A percentile compares a stretch with the other conserved stretches of the same genome.
phyloP scores from a whole-genome alignment of 2,329 filamentous ascomycete species.

The Botrytis tulipae region DNA sequence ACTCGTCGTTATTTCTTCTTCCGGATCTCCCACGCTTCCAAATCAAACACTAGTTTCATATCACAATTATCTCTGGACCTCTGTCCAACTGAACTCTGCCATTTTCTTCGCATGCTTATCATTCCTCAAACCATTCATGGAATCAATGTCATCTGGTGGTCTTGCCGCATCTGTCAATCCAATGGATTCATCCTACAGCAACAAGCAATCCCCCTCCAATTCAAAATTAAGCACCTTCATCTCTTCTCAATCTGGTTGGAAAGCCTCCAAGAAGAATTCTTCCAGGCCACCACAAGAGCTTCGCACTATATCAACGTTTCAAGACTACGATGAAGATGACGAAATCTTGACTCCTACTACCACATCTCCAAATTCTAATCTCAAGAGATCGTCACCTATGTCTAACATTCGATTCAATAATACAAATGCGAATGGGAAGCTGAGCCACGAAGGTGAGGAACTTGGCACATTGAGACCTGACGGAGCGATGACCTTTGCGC shows the following conservation, averaged over 20 bases:
- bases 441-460: constrained; percentile 9
- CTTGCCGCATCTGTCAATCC: constrained; percentile 24
- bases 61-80: constrained; percentile 25
- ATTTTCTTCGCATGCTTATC: constrained; percentile 29
- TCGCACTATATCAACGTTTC: constrained; percentile 11
- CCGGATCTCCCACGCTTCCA: constrained; percentile 11
- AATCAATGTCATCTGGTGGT: constrained; percentile 27
- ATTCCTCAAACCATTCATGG: constrained; percentile 31
- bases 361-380: background rate
- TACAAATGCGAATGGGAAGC: background rate
- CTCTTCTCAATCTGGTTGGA: constrained; percentile 21
- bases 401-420: constrained; percentile 16
- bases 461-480: constrained; percentile 25
- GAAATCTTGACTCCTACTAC: background rate
- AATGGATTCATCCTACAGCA: constrained; percentile 23
- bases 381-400: constrained; percentile 9
- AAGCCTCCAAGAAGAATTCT: constrained; percentile 10
- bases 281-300: constrained; percentile 8
- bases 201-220: background rate
- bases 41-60: constrained; percentile 27
- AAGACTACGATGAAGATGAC: constrained; percentile 5
- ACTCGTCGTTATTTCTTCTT: constrained; percentile 24
- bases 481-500: constrained; percentile 21
- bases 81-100: constrained; percentile 28
- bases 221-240: constrained; percentile 23